phyloP scores from a whole-genome alignment of 768 basidiomycete species.

The Porpolomopsis calyptriformis region DNA sequence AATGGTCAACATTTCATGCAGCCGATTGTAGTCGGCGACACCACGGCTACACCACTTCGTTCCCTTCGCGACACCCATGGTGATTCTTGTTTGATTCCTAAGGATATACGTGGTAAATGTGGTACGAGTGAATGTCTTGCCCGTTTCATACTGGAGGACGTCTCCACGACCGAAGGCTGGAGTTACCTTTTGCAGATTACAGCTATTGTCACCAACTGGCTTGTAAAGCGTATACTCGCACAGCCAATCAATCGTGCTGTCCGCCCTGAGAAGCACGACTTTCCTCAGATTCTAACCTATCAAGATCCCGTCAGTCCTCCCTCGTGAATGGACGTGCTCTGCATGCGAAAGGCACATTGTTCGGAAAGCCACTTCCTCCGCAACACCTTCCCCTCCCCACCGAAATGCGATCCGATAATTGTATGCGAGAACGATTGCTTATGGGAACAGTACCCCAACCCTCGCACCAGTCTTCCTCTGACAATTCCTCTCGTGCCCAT shows the following conservation, averaged over 20 bases:
- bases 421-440: conserved; percentile 5
- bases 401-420: conserved; percentile 22
- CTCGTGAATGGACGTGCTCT: too few species aligned
- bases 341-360: too few species aligned
- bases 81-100: conserved; percentile 17
- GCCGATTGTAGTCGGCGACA: conserved; percentile 56
- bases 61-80: conserved; percentile 22
- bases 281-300: too few species aligned
- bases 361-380: too few species aligned
- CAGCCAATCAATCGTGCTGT: too few species aligned
- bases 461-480: conserved; percentile 29
- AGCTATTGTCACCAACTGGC: too few species aligned
- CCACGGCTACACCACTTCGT: conserved; percentile 42
- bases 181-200: too few species aligned
- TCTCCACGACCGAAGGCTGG: conserved; percentile 71
- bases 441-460: conserved; percentile 6
- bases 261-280: too few species aligned
- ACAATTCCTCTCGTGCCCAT: conserved; percentile 29
- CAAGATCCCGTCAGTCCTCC: too few species aligned
- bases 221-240: too few species aligned
- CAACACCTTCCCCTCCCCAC: conserved; percentile 34
- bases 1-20: conserved; percentile 11
- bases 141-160: conserved; percentile 44
- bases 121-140: conserved; percentile 66
- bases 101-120: conserved; percentile 30